Percentiles rank a stretch among this genome's conserved stretches.
phyloP scores from a whole-genome alignment of 1,139 yeast species.

The Arxiozyma heterogenica region DNA sequence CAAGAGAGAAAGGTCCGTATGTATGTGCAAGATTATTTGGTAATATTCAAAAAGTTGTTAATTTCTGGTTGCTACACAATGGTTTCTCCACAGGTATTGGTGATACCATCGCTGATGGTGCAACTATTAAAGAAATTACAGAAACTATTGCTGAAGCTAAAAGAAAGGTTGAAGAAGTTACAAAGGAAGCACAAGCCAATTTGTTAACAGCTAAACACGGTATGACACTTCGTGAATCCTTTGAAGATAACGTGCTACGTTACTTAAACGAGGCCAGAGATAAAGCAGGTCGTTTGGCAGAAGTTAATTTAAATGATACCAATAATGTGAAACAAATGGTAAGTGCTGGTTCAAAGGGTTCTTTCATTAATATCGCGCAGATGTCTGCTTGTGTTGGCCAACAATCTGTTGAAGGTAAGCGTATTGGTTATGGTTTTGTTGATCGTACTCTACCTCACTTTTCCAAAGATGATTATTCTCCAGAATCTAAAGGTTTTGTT shows the following conservation, averaged over 20 bases:
- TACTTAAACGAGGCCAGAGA: slow-evolving; percentile 97
- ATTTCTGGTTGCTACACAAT: slow-evolving; percentile 91
- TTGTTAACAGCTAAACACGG: slow-evolving; percentile 92
- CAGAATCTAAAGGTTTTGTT: slow-evolving; percentile 95
- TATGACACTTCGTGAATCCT: slow-evolving; percentile 97
- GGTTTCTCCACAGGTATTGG: slow-evolving; percentile 99
- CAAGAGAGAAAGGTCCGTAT: slow-evolving; percentile 93
- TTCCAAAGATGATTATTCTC: slow-evolving; percentile 95
- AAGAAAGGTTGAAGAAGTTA: slow-evolving; percentile 84
- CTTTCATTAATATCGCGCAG: slow-evolving; percentile 95
- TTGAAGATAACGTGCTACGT: slow-evolving; percentile 94
- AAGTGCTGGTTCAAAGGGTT: slow-evolving; percentile 98
- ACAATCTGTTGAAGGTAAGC: slow-evolving; percentile 98
- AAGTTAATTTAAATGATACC: slow-evolving; percentile 84
- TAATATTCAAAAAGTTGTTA: slow-evolving; percentile 88
- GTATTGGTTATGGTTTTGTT: slow-evolving; percentile 95
- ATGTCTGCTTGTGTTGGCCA: slow-evolving; percentile 99
- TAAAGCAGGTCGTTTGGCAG: slow-evolving; percentile 98
- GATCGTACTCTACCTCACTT: slow-evolving; percentile 97
- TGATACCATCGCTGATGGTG: slow-evolving; percentile 98
- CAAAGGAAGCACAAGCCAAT: slow-evolving; percentile 83
- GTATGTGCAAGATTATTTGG: slow-evolving; percentile 87
- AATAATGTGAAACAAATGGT: slow-evolving; percentile 99
- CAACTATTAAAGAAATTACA: slow-evolving; percentile 87
- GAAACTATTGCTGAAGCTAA: slow-evolving; percentile 90